Percentiles rank a stretch among this genome's conserved stretches.
These are phyloP conservation scores for Eucalyptus marginata DNA, from an alignment of 345 rosid species.

Conservation along the genomic window DNA sequence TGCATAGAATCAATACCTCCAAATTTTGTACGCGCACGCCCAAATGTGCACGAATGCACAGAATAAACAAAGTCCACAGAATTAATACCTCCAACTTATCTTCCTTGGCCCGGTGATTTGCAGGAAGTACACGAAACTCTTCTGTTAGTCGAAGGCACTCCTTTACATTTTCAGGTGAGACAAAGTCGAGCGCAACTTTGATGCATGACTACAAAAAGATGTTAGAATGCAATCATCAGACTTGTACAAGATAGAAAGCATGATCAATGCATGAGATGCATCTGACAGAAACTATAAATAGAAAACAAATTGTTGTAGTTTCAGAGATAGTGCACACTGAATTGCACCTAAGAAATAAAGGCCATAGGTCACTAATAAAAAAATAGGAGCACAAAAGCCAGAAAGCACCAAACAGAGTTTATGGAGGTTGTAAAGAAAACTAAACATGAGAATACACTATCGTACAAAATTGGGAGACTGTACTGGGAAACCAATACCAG, in stretches of 20 bases:
- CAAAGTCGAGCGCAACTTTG: slow-evolving; percentile 22
- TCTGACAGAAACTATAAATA: neutral
- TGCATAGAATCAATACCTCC: neutral
- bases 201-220: slow-evolving; percentile 12
- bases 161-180: slow-evolving; percentile 16
- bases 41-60: neutral
- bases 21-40: neutral
- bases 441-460: neutral
- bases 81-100: slow-evolving; percentile 17
- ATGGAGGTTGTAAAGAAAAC: neutral
- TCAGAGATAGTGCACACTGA: neutral
- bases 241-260: neutral
- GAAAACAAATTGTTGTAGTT: neutral
- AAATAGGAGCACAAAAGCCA: neutral
- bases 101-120: slow-evolving; percentile 12
- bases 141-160: slow-evolving; percentile 18
- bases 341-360: neutral
- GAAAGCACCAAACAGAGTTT: neutral
- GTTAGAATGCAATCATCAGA: neutral
- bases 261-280: neutral
- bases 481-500: neutral
- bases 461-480: neutral
- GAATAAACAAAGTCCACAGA: neutral
- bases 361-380: neutral
- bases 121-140: slow-evolving; percentile 13